Evolutionary conservation across 306 rosid species (phyloP), one percentile per base, ranked within the genome.

Genomic region (Lablab purpureus): DNA sequence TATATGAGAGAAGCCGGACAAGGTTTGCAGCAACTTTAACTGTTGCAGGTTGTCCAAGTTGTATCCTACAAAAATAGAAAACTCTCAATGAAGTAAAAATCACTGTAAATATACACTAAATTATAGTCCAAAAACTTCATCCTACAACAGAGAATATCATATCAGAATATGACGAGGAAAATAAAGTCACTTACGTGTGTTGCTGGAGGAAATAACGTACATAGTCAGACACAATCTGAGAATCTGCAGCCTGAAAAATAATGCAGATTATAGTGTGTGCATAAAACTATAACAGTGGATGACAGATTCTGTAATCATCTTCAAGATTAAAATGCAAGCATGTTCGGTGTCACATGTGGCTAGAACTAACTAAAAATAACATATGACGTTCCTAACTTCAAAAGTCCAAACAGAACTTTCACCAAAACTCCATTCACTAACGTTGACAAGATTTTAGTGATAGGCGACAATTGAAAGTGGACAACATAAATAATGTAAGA

Each of bases 1-100:
- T 88, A 58, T 93, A 96, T 13, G 98, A 68, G 54, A 96, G 56
- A 58, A 96, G 98, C 86, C 98, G 90, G 67, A 91, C 88, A 45
- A 96, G 98, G 82, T 96, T 96, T 15, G 99, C 99, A 55, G 94
- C 91, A 78, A 91, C 94, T 73, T 96, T 93, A 34, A 96, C 99
- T 5, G 99, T 96, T 12, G 99, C 94, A 78, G 98, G 98, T 81
- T 90, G 98, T 71, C 98, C 98, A 36, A 89, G 93, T 89, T 96
- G 99, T 78, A 96, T 91, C 67, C 99, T 95, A 87, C 14, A 52
- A 78, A 86, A 11, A 73, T 17, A 37, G 19, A 80, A 74, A 81
- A 75, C 67, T 43, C 46, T 13, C 41, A 11, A 69, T 71, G 3
- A 76, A 59, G 50, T 21, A 2, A 49, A 55, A 43, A 78, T 19